Evolutionary conservation across 306 rosid genomes (phyloP).

Genomic region (Calophaca sinica): DNA sequence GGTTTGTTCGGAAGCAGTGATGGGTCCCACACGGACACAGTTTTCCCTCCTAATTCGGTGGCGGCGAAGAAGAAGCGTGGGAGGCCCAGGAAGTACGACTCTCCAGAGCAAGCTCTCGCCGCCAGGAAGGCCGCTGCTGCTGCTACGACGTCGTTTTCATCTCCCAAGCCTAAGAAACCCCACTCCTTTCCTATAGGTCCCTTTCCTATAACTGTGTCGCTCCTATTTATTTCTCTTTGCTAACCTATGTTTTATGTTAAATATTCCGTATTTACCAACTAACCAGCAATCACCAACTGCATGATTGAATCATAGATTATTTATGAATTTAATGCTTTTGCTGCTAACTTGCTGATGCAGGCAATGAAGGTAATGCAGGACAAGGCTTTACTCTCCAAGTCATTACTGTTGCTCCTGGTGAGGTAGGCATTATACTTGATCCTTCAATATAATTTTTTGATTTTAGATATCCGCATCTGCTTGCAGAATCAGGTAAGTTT

Average conservation of each 20-base stretch:
- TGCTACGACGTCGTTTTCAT: constrained; percentile 65
- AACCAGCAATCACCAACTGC: too few relatives aligned
- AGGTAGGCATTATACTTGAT: constrained; percentile 58
- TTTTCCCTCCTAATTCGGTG: constrained; percentile 50
- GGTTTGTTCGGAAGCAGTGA: constrained; percentile 57
- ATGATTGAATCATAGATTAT: not conserved
- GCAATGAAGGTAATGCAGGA: constrained; percentile 73
- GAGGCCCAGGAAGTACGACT: constrained; percentile 80
- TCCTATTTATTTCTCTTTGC: constrained; percentile 5
- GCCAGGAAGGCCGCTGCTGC: constrained; percentile 64
- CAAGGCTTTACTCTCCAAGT: constrained; percentile 84
- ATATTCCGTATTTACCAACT: too few relatives aligned
- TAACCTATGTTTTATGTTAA: too few relatives aligned
- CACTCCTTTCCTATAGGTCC: constrained; percentile 60
- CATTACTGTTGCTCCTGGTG: constrained; percentile 70
- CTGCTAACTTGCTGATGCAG: constrained; percentile 55
- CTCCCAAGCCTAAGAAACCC: constrained; percentile 62
- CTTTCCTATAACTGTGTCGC: not conserved
- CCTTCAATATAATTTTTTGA: constrained; percentile 19
- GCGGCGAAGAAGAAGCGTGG: constrained; percentile 84
- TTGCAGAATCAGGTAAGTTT: constrained; percentile 2
- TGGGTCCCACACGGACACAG: constrained; percentile 51
- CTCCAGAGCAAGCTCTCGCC: constrained; percentile 79
- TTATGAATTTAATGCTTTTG: constrained; percentile 9
- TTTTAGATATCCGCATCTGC: not conserved